Evolutionary conservation across 176 grass and related monocot genomes (phyloP).

Genomic region (Oryza longistaminata): DNA sequence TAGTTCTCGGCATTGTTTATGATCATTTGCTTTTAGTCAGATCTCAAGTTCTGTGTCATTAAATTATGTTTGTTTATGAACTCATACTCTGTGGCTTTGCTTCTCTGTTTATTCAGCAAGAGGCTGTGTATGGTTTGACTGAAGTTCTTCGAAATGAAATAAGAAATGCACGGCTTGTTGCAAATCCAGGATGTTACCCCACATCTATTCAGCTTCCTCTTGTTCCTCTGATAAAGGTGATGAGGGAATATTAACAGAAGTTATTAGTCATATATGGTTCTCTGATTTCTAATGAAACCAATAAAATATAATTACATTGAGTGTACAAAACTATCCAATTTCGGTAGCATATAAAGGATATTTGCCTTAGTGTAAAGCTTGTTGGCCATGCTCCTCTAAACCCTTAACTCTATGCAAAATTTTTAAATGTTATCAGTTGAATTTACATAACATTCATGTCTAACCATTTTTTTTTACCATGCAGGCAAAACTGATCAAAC

Average conservation of each 20-base stretch:
- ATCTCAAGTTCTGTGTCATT: not conserved
- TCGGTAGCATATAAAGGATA: not conserved
- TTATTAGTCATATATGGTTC: not conserved
- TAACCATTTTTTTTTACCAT: constrained; percentile 21
- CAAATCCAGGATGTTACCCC: constrained; percentile 97
- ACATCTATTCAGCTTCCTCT: constrained; percentile 97
- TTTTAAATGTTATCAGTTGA: not conserved
- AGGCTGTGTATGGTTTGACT: constrained; percentile 93
- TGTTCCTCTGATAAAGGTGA: constrained; percentile 85
- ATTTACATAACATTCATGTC: constrained; percentile 19
- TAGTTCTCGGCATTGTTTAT: not conserved
- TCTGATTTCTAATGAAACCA: not conserved
- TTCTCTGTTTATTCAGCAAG: constrained; percentile 54
- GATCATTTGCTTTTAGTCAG: no score
- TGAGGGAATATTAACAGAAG: not conserved
- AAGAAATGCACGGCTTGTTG: constrained; percentile 73
- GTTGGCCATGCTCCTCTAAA: not conserved
- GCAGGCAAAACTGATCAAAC: constrained; percentile 72
- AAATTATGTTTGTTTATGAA: constrained; percentile 31
- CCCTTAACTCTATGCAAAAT: not conserved
- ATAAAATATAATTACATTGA: not conserved
- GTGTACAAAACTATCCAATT: not conserved
- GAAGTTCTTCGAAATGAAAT: constrained; percentile 76
- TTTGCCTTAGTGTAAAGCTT: not conserved
- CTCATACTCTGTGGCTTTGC: not conserved